Evolutionary conservation across 1,139 yeast species (phyloP), one percentile per base, ranked within the genome.

Genomic region (Blastobotrys persicus): DNA sequence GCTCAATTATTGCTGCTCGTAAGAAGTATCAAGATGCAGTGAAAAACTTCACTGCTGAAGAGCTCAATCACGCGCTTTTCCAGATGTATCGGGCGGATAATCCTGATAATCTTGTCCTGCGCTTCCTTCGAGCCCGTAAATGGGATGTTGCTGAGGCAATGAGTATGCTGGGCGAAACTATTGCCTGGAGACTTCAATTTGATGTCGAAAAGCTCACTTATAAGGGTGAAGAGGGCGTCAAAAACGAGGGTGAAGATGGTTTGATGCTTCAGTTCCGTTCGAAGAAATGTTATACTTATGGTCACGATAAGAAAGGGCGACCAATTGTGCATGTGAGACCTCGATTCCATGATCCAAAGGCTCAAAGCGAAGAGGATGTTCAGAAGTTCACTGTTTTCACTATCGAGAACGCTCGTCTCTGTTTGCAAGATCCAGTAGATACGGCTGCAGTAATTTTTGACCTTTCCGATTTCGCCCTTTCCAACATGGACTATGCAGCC

Each of bases 401-500:
- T 44, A 85, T 88, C 60, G 96, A 88, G 67, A 78, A 79, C 59
- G 77, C 85, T 3, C 76, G 94, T 51, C 67, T 88, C 54, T 72
- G 80, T 52, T 68, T 86, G 53, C 75, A 75, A 45, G 84, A 80
- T 49, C 87, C 86, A 2, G 72, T 76, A 18, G 91, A 84, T 58
- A 80, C 88, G 4, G 88, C 89, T 31, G 78, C 85, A 11, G 79
- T 87, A 40, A 66, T 88, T 28, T 88, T 88, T 62, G 96, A 88
- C 65, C 67, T 88, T 62, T 71, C 83, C 6, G 92, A 81, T 9
- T 88, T 88, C 61, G 75, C 88, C 2, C 75, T 85, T 71, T 73
- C 85, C 43, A 88, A 88, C 66, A 88, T 88, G 85, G 96, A 88
- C 68, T 85, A 85, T 61, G 75, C 78, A 5, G 88, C 94, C 2